Percentiles rank a stretch among this genome's conserved stretches.
phyloP scores from a whole-genome alignment of 2,329 filamentous ascomycete genomes.

The Ramularia collo-cygni region DNA sequence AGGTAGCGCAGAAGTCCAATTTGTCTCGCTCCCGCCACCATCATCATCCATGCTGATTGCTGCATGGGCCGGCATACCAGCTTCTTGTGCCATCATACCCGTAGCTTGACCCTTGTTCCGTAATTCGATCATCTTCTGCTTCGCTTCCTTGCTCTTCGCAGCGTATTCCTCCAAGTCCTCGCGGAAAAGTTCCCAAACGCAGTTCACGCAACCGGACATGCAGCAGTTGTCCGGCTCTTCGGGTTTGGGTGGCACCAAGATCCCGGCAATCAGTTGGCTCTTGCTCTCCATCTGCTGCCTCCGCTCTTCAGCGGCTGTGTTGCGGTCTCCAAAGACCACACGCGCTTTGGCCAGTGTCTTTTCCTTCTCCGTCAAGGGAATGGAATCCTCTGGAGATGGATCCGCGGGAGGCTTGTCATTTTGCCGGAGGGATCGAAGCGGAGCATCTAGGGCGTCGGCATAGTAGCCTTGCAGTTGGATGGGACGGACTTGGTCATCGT shows the following conservation, averaged over 20 bases:
- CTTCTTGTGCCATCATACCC: constrained; percentile 31
- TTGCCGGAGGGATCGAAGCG: constrained; percentile 11
- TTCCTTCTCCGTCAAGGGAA: constrained; percentile 45
- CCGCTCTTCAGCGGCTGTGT: constrained; percentile 66
- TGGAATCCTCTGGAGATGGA: constrained; percentile 23
- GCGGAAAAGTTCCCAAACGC: constrained; percentile 86
- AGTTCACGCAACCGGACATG: constrained; percentile 97
- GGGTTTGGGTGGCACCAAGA: constrained; percentile 75
- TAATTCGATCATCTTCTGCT: constrained; percentile 40
- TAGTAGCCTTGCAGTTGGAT: constrained; percentile 25
- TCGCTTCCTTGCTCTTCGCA: constrained; percentile 56
- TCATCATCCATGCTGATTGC: constrained; percentile 69
- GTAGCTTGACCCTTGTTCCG: constrained; percentile 25
- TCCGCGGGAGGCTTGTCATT: constrained; percentile 24
- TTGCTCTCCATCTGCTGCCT: constrained; percentile 53
- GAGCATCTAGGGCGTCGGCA: constrained; percentile 23
- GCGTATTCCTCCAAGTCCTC: constrained; percentile 93
- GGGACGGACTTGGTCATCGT: constrained; percentile 25
- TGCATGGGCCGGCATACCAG: constrained; percentile 42
- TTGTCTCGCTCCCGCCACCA: constrained; percentile 65
- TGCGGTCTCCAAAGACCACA: constrained; percentile 74
- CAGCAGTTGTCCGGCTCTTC: constrained; percentile 96
- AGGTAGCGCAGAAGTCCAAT: constrained; percentile 46
- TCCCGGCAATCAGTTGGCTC: constrained; percentile 64
- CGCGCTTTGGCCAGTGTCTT: constrained; percentile 52